Conservation (phyloP, 1,284 basidiomycete genomes). For the Malassezia globosa region DNA sequence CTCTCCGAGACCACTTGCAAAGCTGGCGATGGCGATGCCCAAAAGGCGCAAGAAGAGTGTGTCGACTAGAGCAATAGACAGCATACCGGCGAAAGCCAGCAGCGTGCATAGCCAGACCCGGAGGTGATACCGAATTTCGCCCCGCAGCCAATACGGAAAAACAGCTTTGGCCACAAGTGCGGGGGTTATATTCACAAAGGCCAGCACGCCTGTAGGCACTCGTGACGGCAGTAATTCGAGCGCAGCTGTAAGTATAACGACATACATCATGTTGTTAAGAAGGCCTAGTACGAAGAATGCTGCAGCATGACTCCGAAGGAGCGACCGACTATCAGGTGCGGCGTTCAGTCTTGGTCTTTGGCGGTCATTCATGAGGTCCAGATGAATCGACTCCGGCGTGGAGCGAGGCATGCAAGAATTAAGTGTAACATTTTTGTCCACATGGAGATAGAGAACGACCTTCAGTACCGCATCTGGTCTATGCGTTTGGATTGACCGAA, state of each 20-base stretch:
- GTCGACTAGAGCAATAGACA: constrained; percentile 61
- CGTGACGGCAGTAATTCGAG: constrained; percentile 72
- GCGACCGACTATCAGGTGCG: neutral
- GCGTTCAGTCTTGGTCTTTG: neutral
- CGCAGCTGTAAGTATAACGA: constrained; percentile 89
- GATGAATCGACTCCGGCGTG: neutral
- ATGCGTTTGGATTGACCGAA: too few relatives aligned
- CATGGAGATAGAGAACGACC: too few relatives aligned
- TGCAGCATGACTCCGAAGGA: constrained; percentile 14
- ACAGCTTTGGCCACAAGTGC: constrained; percentile 63
- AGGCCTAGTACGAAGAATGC: constrained; percentile 47
- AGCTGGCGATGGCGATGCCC: constrained; percentile 78
- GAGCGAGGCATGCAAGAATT: neutral
- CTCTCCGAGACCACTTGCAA: constrained; percentile 87
- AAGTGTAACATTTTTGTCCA: neutral
- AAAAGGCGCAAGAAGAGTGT: constrained; percentile 61
- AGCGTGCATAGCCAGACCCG: constrained; percentile 48
- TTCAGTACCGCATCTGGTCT: too few relatives aligned
- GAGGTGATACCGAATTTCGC: constrained; percentile 28
- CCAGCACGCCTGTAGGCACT: constrained; percentile 63
- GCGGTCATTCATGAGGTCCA: neutral
- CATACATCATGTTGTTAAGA: constrained; percentile 55
- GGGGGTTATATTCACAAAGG: constrained; percentile 54
- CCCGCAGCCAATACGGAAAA: constrained; percentile 63
- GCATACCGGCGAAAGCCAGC: constrained; percentile 38